Conservation (phyloP, 2,329 filamentous ascomycete species). For the Fonsecaea multimorphosa region DNA sequence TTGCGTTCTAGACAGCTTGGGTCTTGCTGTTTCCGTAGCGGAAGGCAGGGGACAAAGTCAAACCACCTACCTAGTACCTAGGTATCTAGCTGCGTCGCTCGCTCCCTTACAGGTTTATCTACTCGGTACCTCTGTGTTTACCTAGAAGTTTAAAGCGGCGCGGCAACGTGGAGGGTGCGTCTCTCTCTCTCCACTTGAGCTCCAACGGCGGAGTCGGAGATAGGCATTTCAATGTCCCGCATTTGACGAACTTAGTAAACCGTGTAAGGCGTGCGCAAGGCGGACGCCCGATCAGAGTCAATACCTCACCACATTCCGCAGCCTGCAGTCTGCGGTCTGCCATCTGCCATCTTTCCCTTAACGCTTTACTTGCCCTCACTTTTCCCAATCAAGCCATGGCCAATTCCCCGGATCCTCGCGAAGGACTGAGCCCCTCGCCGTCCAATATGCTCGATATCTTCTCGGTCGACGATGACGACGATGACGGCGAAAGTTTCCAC, state of each 20-base stretch:
- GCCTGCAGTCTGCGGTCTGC: not conserved
- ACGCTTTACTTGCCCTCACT: not conserved
- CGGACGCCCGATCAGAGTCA: conserved; percentile 6
- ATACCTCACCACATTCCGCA: conserved; percentile 15
- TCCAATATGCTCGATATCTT: conserved; percentile 35
- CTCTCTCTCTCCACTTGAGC: not conserved
- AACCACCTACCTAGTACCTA: too few species aligned
- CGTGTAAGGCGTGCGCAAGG: not conserved
- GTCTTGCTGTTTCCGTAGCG: too few species aligned
- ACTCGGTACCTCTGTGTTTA: too few species aligned
- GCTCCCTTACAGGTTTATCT: too few species aligned
- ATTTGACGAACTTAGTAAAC: conserved; percentile 6
- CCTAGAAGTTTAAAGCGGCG: not conserved
- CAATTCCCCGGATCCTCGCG: conserved; percentile 26
- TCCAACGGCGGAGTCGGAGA: conserved; percentile 12
- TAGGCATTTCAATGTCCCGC: conserved; percentile 13
- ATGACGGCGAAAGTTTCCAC: conserved; percentile 35
- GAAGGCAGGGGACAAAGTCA: too few species aligned
- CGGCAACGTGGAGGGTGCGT: not conserved
- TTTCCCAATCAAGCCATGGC: conserved; percentile 32
- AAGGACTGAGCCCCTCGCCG: conserved; percentile 34
- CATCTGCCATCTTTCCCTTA: conserved; percentile 4
- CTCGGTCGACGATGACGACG: conserved; percentile 35
- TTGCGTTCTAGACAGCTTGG: too few species aligned
- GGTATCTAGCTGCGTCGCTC: too few species aligned